A percentile compares a stretch with the other conserved stretches of the same genome.
Conservation (phyloP, 371 early-diverging fungal species). For the Mucor indicus region DNA sequence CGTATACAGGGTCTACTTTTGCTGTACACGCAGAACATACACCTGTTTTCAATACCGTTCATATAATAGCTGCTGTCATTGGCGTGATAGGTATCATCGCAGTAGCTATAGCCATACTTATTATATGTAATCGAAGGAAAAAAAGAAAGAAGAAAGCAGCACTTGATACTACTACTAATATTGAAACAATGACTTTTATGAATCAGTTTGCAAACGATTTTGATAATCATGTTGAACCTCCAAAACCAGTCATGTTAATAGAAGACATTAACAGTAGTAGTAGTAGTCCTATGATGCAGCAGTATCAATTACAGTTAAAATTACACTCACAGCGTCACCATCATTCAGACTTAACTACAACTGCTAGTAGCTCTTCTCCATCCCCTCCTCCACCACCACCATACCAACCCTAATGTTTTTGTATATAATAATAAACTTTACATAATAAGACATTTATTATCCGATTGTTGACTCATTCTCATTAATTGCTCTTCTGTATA, state of each 20-base stretch:
- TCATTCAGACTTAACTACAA: slow-evolving; percentile 7
- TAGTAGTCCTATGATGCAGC: slow-evolving; percentile 25
- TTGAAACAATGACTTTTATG: neutral
- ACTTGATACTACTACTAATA: too few relatives aligned
- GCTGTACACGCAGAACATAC: slow-evolving; percentile 22
- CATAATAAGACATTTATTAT: neutral
- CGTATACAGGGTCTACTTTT: slow-evolving; percentile 14
- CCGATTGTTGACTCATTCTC: slow-evolving; percentile 23
- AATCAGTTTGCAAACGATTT: slow-evolving; percentile 23
- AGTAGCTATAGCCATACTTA: slow-evolving; percentile 23
- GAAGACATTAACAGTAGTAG: too few relatives aligned
- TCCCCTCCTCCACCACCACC: too few relatives aligned
- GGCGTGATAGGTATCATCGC: slow-evolving; percentile 27
- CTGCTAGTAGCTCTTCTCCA: slow-evolving; percentile 5
- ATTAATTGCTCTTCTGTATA: slow-evolving; percentile 38
- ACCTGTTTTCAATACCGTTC: slow-evolving; percentile 32
- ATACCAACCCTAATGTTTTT: slow-evolving; percentile 6
- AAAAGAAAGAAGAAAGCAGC: slow-evolving; percentile 7
- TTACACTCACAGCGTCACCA: slow-evolving; percentile 13
- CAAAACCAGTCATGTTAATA: slow-evolving; percentile 3
- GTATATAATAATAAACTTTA: slow-evolving; percentile 1
- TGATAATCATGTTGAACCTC: slow-evolving; percentile 6
- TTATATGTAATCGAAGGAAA: slow-evolving; percentile 26
- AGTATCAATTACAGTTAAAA: slow-evolving; percentile 21
- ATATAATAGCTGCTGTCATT: slow-evolving; percentile 34